phyloP scores from a whole-genome alignment of 2,329 filamentous ascomycete species.

The Fusarium tricinctum region DNA sequence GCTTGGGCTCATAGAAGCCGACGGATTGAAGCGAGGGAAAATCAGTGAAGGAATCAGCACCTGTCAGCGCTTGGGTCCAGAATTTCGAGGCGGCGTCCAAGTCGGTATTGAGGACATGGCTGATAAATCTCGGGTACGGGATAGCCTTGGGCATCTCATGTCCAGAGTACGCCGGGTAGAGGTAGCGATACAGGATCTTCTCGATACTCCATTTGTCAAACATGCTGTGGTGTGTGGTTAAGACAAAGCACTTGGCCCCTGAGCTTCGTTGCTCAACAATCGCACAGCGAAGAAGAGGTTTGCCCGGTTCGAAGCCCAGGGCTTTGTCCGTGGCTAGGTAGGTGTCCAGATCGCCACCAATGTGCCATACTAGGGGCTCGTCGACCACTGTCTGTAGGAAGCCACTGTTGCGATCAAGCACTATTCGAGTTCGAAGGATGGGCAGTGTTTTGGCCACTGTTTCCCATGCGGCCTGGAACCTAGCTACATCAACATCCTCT shows the following conservation, averaged over 20 bases:
- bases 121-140: not conserved
- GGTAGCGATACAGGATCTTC: constrained; percentile 6
- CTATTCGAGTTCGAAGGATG: not conserved
- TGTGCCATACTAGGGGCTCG: not conserved
- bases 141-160: not conserved
- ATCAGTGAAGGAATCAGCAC: not conserved
- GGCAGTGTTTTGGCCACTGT: not conserved
- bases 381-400: constrained; percentile 3
- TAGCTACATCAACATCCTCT: not conserved
- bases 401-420: not conserved
- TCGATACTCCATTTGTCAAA: constrained; percentile 12
- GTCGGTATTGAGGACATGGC: not conserved
- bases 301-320: not conserved
- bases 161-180: not conserved
- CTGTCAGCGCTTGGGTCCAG: not conserved
- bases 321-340: not conserved
- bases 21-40: not conserved
- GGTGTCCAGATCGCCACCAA: not conserved
- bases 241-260: constrained; percentile 7
- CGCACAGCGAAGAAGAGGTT: constrained; percentile 1
- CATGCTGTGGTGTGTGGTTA: constrained; percentile 9
- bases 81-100: not conserved
- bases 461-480: constrained; percentile 6
- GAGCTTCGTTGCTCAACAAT: not conserved
- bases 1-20: not conserved